Evolutionary conservation across 352 stramenopile genomes (phyloP), one percentile per base, ranked within the genome.

Genomic region (Pythium myriotylum): DNA sequence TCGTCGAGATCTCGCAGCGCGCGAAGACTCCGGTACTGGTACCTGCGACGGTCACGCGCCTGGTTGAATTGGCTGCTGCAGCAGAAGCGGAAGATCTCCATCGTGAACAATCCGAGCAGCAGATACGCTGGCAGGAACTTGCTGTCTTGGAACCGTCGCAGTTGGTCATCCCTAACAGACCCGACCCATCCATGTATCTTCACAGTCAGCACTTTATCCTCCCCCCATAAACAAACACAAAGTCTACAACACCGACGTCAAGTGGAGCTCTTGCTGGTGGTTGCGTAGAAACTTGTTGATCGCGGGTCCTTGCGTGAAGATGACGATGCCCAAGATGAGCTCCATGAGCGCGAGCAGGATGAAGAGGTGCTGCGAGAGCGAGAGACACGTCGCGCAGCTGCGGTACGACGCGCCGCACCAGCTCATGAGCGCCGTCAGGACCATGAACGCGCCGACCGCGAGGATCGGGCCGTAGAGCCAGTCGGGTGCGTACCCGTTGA

Each of bases 381-480:
- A 80, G 2, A 91, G 68, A 32, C 79, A 80, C 22, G 66, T 17
- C 8, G 67, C 74, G 67, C 72, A 88, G 57, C 65, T 77, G 19
- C 54, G 62, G 58, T 78, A 74, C 19, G 78, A 78, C 6, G 79
- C 66, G 7, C 81, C 81, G 32, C 77, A 91, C 81, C 81, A 91
- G 48, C 81, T 91, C 70, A 89, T 76, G 2, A 76, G 33, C 4
- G 70, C 62, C 12, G 76, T 77, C 7, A 88, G 32, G 23, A 87
- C 45, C 24, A 89, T 64, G 10, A 91, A 48, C 16, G 51, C 54
- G 17, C 81, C 81, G 13, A 89, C 74, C 0, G 63, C 69, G 43
- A 89, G 63, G 37, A 91, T 81, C 10, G 81, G 81, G 6, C 19
- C 73, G 47, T 88, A 91, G 22, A 91, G 74, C 81, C 81, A 91